Evolutionary conservation across 768 basidiomycete species (phyloP), one percentile per base, ranked within the genome.

Genomic region (Pisolithus marmoratus): DNA sequence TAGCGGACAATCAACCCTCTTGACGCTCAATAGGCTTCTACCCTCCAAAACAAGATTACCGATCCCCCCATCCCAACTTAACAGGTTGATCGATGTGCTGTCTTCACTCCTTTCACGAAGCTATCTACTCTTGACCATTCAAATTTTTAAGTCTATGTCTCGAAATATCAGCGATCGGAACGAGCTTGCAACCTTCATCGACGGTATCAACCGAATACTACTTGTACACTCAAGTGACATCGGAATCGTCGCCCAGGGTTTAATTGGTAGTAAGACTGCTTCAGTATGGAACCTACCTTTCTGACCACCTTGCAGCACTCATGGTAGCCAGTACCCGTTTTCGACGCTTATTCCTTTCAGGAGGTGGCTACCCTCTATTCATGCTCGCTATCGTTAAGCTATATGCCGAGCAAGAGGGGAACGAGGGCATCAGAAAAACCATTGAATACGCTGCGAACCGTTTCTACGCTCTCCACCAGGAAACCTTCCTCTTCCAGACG

Each of bases 261-360:
- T 90, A 62, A 82, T 89, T 26, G 84, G 87, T 89, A 58, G 60
- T 80, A 51, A 24, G 19, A 53, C 36, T 20, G 24, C 50, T 58
- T 15, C 53, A 27, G 48, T 19, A 29, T 46, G 17, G 11, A 23
- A 37, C 8, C 31, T 26, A 15, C n/a, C 37, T 46, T 42, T n/a
- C 46, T 34, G n/a, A 43, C n/a, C 17, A n/a, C 20, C 53, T 19
- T 47, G 15, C 52, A 86, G 87, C 82, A 6, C 73, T 85, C 27
- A 84, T 88, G 83, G 78, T 82, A 15, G 88, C 87, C 0, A 84
- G 81, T 47, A 86, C 86, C 8, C 80, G 88, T 17, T 91, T 90
- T 60, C 76, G 80, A 27, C 80, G 88, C n/a, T 65, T 91, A 19
- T 87, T 90, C 63, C 80, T 80, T 7, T 81, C 84, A 2, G 82